These are phyloP conservation scores for Ogataea chonburiensis DNA, from an alignment of 805 yeast genomes.

Conservation along the genomic window DNA sequence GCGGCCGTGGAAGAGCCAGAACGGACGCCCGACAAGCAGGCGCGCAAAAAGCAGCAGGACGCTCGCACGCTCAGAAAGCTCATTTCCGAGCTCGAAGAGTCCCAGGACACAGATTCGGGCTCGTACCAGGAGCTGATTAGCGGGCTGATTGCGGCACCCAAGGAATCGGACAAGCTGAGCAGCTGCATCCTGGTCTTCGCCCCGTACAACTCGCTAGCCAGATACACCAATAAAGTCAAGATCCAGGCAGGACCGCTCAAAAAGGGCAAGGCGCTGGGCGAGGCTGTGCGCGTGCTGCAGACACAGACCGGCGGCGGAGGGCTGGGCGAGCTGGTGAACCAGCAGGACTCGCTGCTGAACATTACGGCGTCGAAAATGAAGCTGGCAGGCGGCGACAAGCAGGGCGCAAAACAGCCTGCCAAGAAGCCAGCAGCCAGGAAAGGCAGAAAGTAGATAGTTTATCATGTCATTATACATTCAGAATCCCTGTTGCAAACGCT, in stretches of 20 bases:
- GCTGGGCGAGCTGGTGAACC: constrained; percentile 52
- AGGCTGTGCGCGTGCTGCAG: constrained; percentile 58
- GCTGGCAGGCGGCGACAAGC: constrained; percentile 51
- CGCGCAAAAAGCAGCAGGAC: constrained; percentile 32
- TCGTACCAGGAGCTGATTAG: constrained; percentile 27
- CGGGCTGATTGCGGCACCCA: constrained; percentile 43
- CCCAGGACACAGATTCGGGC: constrained; percentile 19
- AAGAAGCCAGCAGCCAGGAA: constrained; percentile 16
- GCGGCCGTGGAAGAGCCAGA: constrained; percentile 8
- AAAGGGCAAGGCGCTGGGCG: constrained; percentile 83
- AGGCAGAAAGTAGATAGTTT: constrained; percentile 22
- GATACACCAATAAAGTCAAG: constrained; percentile 78
- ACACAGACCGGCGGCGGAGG: constrained; percentile 41
- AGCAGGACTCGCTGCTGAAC: constrained; percentile 63
- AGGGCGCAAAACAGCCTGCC: constrained; percentile 23
- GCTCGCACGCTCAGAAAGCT: constrained; percentile 32
- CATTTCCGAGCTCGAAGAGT: constrained; percentile 28
- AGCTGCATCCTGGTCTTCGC: constrained; percentile 86
- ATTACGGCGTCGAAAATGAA: constrained; percentile 74
- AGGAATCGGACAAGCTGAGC: constrained; percentile 48
- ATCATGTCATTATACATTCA: constrained; percentile 16
- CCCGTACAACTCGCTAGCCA: constrained; percentile 81
- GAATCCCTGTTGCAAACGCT: constrained; percentile 41
- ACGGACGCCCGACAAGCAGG: constrained; percentile 17
- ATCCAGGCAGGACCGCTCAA: constrained; percentile 77